Conservation (phyloP, 2,329 filamentous ascomycete genomes). For the Fusarium torreyae region DNA sequence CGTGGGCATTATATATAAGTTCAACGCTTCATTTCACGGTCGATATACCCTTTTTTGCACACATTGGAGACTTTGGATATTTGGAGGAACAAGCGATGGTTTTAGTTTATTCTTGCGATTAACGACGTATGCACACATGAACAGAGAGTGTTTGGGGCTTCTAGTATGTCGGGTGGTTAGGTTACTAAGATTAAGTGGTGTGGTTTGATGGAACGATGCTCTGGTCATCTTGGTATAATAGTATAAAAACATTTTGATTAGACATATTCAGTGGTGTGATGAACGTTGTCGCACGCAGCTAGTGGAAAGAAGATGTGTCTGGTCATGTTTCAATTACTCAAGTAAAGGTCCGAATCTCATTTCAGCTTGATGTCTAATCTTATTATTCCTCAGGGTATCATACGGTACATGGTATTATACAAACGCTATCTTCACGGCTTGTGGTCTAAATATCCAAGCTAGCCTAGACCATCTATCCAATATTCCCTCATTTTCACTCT, state of each 20-base stretch:
- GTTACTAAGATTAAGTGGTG: conserved; percentile 23
- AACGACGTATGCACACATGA: conserved; percentile 50
- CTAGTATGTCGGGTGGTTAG: conserved; percentile 33
- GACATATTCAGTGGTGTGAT: conserved; percentile 44
- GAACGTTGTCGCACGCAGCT: conserved; percentile 29
- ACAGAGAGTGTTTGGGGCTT: conserved; percentile 32
- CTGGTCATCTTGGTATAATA: conserved; percentile 33
- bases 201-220: conserved; percentile 36
- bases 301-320: conserved; percentile 41
- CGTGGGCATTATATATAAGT: conserved; percentile 48
- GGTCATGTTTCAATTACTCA: conserved; percentile 19
- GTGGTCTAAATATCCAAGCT: conserved; percentile 15
- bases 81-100: conserved; percentile 46
- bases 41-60: conserved; percentile 52
- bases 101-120: conserved; percentile 44
- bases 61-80: conserved; percentile 45
- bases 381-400: conserved; percentile 41
- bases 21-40: conserved; percentile 51
- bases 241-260: conserved; percentile 45
- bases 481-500: conserved; percentile 41
- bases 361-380: conserved; percentile 9
- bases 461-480: conserved; percentile 8
- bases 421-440: conserved; percentile 24
- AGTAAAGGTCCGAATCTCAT: conserved; percentile 6
- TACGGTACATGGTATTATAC: conserved; percentile 31